These are phyloP conservation scores for Mycena rosella DNA, from an alignment of 768 basidiomycete genomes.

Conservation along the genomic window DNA sequence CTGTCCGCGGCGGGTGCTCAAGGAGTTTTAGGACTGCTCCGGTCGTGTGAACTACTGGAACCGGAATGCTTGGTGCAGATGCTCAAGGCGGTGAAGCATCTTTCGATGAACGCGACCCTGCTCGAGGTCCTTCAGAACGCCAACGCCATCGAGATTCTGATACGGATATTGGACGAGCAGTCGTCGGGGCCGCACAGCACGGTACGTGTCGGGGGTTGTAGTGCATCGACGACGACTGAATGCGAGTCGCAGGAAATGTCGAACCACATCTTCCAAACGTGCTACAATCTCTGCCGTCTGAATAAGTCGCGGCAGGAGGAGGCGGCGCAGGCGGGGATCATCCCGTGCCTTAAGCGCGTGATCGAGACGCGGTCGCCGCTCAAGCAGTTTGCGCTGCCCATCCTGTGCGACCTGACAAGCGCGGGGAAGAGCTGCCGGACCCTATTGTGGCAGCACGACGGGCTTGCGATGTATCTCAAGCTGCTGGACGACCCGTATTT, in stretches of 20 bases:
- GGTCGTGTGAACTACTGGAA: conserved; percentile 89
- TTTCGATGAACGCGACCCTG: conserved; percentile 92
- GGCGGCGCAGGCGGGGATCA: conserved; percentile 94
- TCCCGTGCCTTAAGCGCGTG: conserved; percentile 91
- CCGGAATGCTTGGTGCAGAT: conserved; percentile 90
- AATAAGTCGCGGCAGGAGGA: conserved; percentile 97
- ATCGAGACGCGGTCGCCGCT: conserved; percentile 91
- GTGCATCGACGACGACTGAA: conserved; percentile 14
- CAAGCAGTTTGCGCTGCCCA: conserved; percentile 97
- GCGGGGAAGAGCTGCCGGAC: conserved; percentile 94
- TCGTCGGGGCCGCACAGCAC: conserved; percentile 83
- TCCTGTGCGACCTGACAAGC: conserved; percentile 95
- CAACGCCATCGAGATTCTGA: conserved; percentile 93
- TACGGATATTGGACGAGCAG: conserved; percentile 86
- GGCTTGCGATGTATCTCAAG: conserved; percentile 83
- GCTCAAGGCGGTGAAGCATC: conserved; percentile 95
- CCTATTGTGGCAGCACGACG: conserved; percentile 93
- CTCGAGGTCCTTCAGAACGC: conserved; percentile 97
- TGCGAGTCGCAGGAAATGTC: conserved; percentile 82
- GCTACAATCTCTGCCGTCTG: conserved; percentile 95
- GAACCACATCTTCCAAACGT: conserved; percentile 97
- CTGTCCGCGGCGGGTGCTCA: conserved; percentile 14
- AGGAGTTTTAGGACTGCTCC: conserved; percentile 75
- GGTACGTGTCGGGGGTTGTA: conserved; percentile 57
- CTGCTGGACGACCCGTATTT: conserved; percentile 90